Evolutionary conservation across 108 stramenopile species (phyloP).

Genomic region (Cyclotella distinguenda): DNA sequence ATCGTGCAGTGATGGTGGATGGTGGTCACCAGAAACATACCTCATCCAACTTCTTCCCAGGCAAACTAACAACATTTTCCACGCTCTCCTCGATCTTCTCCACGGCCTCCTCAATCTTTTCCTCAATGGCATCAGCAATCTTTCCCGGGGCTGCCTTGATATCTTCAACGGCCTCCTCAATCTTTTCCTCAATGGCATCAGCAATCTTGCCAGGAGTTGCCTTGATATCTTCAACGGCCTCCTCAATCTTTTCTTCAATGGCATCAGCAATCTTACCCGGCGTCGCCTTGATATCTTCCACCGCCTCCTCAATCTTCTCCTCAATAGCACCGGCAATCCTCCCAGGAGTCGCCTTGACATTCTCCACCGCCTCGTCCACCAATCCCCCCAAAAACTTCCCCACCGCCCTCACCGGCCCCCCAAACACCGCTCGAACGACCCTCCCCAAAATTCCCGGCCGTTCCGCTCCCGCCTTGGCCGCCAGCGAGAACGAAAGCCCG

Average conservation of each 20-base stretch:
- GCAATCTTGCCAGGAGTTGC: slow-evolving; percentile 73
- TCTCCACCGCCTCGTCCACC: slow-evolving; percentile 27
- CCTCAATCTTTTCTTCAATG: slow-evolving; percentile 50
- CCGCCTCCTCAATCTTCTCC: slow-evolving; percentile 51
- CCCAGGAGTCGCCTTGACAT: slow-evolving; percentile 35
- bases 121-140: slow-evolving; percentile 56
- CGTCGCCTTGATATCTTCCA: slow-evolving; percentile 59
- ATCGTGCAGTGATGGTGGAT: no score
- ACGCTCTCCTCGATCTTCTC: slow-evolving; percentile 58
- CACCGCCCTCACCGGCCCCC: slow-evolving; percentile 26
- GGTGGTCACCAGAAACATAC: slow-evolving; percentile 7
- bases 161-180: slow-evolving; percentile 58
- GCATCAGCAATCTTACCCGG: slow-evolving; percentile 46
- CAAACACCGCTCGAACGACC: slow-evolving; percentile 47
- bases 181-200: slow-evolving; percentile 50
- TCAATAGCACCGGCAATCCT: slow-evolving; percentile 36
- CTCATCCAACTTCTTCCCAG: slow-evolving; percentile 61
- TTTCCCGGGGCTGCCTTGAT: slow-evolving; percentile 73
- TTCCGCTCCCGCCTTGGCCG: slow-evolving; percentile 41
- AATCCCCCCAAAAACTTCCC: slow-evolving; percentile 26
- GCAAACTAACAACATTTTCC: slow-evolving; percentile 66
- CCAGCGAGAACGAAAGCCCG: slow-evolving; percentile 35
- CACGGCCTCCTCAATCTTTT: slow-evolving; percentile 56
- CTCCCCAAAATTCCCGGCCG: slow-evolving; percentile 40
- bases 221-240: slow-evolving; percentile 63